Evolutionary conservation across 768 basidiomycete species (phyloP), one percentile per base, ranked within the genome.

Genomic region (Suillus tomentosus): DNA sequence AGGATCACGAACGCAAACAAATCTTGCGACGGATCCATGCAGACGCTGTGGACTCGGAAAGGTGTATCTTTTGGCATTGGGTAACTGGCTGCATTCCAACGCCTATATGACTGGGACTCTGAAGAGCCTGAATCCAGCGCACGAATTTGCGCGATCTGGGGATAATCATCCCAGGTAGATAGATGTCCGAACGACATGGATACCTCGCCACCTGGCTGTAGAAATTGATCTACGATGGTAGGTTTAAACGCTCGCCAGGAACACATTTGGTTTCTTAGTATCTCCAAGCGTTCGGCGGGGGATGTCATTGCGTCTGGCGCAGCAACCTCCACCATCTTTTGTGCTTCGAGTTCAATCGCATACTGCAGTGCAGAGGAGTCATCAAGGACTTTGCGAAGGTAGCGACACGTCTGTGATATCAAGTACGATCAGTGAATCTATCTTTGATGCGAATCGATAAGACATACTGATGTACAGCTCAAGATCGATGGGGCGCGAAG

Each of bases 371-470:
- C 34, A 7, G 53, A 54, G 11, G 53, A 54, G 6, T 34, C 11
- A 36, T 54, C 53, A 34, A 54, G 53, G 53, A 34, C 53, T 54
- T 54, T 54, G 36, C 34, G 53, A 36, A 54, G 53, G 53, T 54
- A 54, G 31, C 53, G 53, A 36, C 53, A 54, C 11, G 53, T 54
- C 53, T 54, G 31, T 34, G 19, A 31, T 36, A 54, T 36, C 34
- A 36, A 54, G 11, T n/a, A 54, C 19, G 34, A 36, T 54, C 53
- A 54, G 34, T n/a, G 53, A 11, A 13, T 34, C 11, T 34, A 54
- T 36, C 53, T 3, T 54, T 36, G 53, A 36, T 36, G 6, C 14
- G 19, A 19, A 54, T 13, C 9, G 34, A 54, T 53, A 31, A 17
- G 5, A 54, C 53, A 36, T 36, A 54, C 53, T 6, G 53, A 54